Evolutionary conservation across 1,139 yeast genomes (phyloP).

Genomic region (Suhomyces panamericanus): DNA sequence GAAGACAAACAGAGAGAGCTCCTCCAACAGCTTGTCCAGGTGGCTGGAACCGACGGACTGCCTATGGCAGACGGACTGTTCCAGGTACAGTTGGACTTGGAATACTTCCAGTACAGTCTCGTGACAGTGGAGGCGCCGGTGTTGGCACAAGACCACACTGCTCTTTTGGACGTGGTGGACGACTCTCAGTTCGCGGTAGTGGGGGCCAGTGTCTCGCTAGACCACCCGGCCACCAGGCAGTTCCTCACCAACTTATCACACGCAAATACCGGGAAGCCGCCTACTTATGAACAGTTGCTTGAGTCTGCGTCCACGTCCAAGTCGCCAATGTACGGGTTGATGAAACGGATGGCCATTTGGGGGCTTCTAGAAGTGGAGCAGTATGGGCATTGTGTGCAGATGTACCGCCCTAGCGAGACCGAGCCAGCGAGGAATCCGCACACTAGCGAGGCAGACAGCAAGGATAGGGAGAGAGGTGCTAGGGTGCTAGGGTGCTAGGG

Average conservation of each 20-base stretch:
- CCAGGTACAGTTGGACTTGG: slow-evolving; percentile 24
- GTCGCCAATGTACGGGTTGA: slow-evolving; percentile 18
- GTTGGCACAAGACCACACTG: slow-evolving; percentile 22
- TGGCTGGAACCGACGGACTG: neutral
- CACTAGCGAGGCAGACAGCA: too few species aligned
- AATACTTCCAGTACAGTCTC: slow-evolving; percentile 28
- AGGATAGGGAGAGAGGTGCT: too few species aligned
- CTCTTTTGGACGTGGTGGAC: slow-evolving; percentile 25
- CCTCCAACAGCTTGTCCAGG: neutral
- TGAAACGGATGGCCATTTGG: slow-evolving; percentile 29
- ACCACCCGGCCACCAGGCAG: slow-evolving; percentile 15
- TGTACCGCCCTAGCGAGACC: slow-evolving; percentile 2
- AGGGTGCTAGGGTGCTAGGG: too few species aligned
- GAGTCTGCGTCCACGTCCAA: slow-evolving; percentile 15
- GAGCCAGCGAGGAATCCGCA: too few species aligned
- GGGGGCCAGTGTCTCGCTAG: slow-evolving; percentile 29
- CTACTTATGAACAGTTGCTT: slow-evolving; percentile 22
- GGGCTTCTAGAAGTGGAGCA: slow-evolving; percentile 33
- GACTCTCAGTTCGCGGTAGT: slow-evolving; percentile 27
- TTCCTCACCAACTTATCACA: slow-evolving; percentile 16
- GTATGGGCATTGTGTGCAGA: slow-evolving; percentile 25
- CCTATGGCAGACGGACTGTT: neutral
- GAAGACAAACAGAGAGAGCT: neutral
- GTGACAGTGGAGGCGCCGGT: slow-evolving; percentile 35
- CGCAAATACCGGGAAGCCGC: slow-evolving; percentile 1